Evolutionary conservation across 768 basidiomycete species (phyloP).

Genomic region (Lentinula guzmanii): DNA sequence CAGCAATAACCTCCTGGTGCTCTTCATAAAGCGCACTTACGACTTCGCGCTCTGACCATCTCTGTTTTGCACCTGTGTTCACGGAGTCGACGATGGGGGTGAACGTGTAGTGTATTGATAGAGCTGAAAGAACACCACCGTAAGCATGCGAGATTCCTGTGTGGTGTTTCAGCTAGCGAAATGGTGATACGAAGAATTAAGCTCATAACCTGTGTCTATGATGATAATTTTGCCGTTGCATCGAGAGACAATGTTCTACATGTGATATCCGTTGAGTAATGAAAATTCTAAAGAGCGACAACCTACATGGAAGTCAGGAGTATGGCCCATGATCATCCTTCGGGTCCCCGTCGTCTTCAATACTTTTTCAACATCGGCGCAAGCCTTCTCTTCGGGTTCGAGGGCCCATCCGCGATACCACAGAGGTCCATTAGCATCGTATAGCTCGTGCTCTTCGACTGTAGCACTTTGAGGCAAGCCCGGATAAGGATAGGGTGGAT

Average conservation of each 20-base stretch:
- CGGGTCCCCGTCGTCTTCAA: constrained; percentile 72
- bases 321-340: constrained; percentile 95
- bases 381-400: constrained; percentile 62
- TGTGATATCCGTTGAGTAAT: background rate
- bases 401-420: constrained; percentile 97
- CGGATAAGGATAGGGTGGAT: constrained; percentile 74
- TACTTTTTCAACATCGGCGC: constrained; percentile 65
- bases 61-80: constrained; percentile 24
- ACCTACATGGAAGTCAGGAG: constrained; percentile 75
- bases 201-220: constrained; percentile 80
- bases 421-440: constrained; percentile 73
- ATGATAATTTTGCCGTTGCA: constrained; percentile 93
- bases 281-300: background rate
- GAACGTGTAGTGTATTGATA: constrained; percentile 82
- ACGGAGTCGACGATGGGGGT: constrained; percentile 41
- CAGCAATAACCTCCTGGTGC: constrained; percentile 42
- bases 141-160: constrained; percentile 97
- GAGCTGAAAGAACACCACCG: constrained; percentile 85
- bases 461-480: constrained; percentile 65
- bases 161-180: background rate
- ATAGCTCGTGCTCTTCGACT: constrained; percentile 62
- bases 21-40: constrained; percentile 62
- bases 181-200: background rate
- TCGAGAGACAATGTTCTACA: constrained; percentile 70
- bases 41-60: constrained; percentile 59